Evolutionary conservation across 1,284 basidiomycete genomes (phyloP), one percentile per base, ranked within the genome.

Genomic region (Ustilago hordei): DNA sequence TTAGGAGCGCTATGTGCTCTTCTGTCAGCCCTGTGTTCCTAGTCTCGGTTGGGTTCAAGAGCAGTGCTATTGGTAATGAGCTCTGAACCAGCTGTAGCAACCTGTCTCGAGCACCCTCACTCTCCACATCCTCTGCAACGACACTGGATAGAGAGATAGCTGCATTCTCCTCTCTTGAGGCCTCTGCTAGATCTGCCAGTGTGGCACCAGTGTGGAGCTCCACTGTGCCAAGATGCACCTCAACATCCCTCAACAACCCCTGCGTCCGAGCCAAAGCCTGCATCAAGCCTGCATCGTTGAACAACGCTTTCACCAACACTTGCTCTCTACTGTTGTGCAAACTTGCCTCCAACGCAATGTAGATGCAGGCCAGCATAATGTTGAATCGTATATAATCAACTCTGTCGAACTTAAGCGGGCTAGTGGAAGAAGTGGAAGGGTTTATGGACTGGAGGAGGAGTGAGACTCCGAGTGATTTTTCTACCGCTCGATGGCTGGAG

Each of bases 331-430:
- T n/a, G 2, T 3, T 11, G 12, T 19, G 6, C 47, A 75, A 23
- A 17, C 15, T 9, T 3, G 72, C 60, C 28, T 75, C 72, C 7
- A 75, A 39, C 6, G 48, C 66, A 15, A 39, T 43, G 47, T 83
- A 83, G 56, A 83, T 60, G 63, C 65, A 75, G 8, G 56, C 53
- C 1, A 83, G 70, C 71, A 80, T 78, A 32, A 83, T 57, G 47
- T 81, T 65, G 58, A 79, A 81, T 8, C 65, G 60, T 1, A 79
- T 55, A 57, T 83, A 80, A 60, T 83, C 80, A 9, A 58, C 41
- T 2, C 80, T 38, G 8, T 66, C 63, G 17, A 82, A 77, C 2
- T 6, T n/a, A 32, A 69, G 11, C 1, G 39, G 34, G 8, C 53
- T 54, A 32, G 60, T 34, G 19, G 63, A 50, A 6, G 53, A 35